Percentiles rank a stretch among this genome's conserved stretches.
These are phyloP conservation scores for Quercus phellos DNA, from an alignment of 331 rosid genomes.

Conservation along the genomic window DNA sequence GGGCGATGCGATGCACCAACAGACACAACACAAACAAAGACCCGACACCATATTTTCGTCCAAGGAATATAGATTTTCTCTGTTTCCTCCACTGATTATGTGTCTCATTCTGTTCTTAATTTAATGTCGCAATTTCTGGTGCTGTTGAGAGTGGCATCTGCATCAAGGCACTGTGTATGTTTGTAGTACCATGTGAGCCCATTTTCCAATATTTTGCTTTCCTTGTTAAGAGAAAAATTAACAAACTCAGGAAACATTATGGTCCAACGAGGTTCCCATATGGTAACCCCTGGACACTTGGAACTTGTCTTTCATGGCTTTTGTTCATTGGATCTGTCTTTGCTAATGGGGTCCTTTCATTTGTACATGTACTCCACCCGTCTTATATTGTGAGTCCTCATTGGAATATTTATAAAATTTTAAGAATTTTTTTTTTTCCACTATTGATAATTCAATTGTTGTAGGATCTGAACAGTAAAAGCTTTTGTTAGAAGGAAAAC, in stretches of 20 bases:
- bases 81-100: conserved; percentile 23
- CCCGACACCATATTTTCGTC: conserved; percentile 35
- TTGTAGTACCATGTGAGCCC: conserved; percentile 15
- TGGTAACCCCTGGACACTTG: conserved; percentile 9
- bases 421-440: too few relatives aligned
- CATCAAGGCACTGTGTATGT: conserved; percentile 7
- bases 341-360: neutral
- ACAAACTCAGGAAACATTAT: conserved; percentile 26
- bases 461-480: too few relatives aligned
- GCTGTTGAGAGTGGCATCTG: neutral
- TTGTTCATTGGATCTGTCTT: conserved; percentile 40
- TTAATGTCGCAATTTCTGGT: neutral
- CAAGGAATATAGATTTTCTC: conserved; percentile 32
- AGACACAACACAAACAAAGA: conserved; percentile 27
- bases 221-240: conserved; percentile 27
- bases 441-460: too few relatives aligned
- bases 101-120: neutral
- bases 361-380: too few relatives aligned
- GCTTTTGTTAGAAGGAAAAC: too few relatives aligned
- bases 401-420: too few relatives aligned
- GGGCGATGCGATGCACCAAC: conserved; percentile 25
- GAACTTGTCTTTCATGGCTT: conserved; percentile 30
- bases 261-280: neutral
- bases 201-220: conserved; percentile 26
- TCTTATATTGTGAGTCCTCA: too few relatives aligned